Percentiles rank a stretch among this genome's conserved stretches.
Conservation (phyloP, 2,329 filamentous ascomycete species). For the Alternaria triticimaculans region DNA sequence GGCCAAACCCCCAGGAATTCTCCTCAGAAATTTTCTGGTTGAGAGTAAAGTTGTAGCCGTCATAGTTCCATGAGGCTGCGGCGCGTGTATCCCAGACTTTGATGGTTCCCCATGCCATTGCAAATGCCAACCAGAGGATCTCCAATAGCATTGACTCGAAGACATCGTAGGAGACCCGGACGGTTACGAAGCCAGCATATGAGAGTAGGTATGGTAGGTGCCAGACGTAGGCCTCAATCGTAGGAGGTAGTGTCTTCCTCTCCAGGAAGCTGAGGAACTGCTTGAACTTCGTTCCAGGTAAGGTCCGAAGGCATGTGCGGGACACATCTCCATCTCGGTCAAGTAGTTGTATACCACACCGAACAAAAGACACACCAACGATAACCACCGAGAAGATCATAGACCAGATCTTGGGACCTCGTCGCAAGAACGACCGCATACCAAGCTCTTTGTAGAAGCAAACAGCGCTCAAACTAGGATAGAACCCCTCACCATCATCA, state of each 20-base stretch:
- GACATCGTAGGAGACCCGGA: conserved; percentile 24
- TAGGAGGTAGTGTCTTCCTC: neutral
- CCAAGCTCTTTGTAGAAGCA: conserved; percentile 30
- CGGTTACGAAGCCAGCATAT: conserved; percentile 14
- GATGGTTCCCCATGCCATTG: conserved; percentile 36
- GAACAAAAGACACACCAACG: conserved; percentile 28
- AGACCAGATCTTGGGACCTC: conserved; percentile 28
- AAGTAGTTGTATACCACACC: conserved; percentile 25
- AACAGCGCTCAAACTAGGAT: conserved; percentile 22
- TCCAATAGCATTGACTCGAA: conserved; percentile 30
- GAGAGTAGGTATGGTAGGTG: conserved; percentile 13
- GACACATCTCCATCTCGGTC: conserved; percentile 20
- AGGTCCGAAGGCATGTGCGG: conserved; percentile 20
- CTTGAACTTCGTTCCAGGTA: conserved; percentile 22
- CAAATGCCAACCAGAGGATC: conserved; percentile 33
- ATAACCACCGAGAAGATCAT: conserved; percentile 33
- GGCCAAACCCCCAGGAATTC: conserved; percentile 34
- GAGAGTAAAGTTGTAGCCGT: conserved; percentile 11
- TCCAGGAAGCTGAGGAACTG: conserved; percentile 17
- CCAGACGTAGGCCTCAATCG: conserved; percentile 10
- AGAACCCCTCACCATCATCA: conserved; percentile 23
- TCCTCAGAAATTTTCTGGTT: conserved; percentile 21
- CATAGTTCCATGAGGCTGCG: conserved; percentile 11
- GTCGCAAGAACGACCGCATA: conserved; percentile 8
- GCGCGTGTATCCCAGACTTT: conserved; percentile 30